Percentiles rank a stretch among this genome's conserved stretches.
phyloP scores from a whole-genome alignment of 2,329 filamentous ascomycete species.

The Neobulgaria alba region DNA sequence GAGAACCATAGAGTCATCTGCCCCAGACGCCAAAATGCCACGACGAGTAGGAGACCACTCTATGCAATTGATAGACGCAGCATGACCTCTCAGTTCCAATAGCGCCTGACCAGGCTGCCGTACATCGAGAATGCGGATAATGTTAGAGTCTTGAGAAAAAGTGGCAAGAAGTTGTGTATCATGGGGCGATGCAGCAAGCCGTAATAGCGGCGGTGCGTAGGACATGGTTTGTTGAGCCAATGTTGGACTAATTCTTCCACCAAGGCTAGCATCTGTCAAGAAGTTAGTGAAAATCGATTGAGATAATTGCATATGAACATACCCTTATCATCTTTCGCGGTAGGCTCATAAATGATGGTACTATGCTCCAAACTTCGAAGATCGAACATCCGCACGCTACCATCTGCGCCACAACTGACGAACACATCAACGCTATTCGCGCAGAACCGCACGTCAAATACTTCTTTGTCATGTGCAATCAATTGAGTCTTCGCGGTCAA shows the following conservation, averaged over 20 bases:
- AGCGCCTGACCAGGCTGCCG: slow-evolving; percentile 92
- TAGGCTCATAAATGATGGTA: slow-evolving; percentile 98
- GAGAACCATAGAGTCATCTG: slow-evolving; percentile 83
- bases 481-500: slow-evolving; percentile 96
- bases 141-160: slow-evolving; percentile 84
- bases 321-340: slow-evolving; percentile 74
- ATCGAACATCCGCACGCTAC: slow-evolving; percentile 98
- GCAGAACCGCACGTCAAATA: slow-evolving; percentile 97
- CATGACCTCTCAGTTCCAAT: slow-evolving; percentile 84
- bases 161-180: slow-evolving; percentile 95
- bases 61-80: slow-evolving; percentile 78
- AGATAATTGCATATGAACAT: slow-evolving; percentile 22
- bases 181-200: slow-evolving; percentile 84
- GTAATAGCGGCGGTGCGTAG: slow-evolving; percentile 67
- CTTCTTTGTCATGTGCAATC: slow-evolving; percentile 97
- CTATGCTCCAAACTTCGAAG: slow-evolving; percentile 92
- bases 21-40: slow-evolving; percentile 84
- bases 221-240: slow-evolving; percentile 69
- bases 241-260: slow-evolving; percentile 61
- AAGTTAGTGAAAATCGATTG: slow-evolving; percentile 11
- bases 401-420: slow-evolving; percentile 94
- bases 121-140: slow-evolving; percentile 92
- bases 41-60: slow-evolving; percentile 89
- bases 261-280: slow-evolving; percentile 37
- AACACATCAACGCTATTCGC: slow-evolving; percentile 98